Evolutionary conservation across 108 stramenopile species (phyloP).

Genomic region (Skeletonema marinoi): DNA sequence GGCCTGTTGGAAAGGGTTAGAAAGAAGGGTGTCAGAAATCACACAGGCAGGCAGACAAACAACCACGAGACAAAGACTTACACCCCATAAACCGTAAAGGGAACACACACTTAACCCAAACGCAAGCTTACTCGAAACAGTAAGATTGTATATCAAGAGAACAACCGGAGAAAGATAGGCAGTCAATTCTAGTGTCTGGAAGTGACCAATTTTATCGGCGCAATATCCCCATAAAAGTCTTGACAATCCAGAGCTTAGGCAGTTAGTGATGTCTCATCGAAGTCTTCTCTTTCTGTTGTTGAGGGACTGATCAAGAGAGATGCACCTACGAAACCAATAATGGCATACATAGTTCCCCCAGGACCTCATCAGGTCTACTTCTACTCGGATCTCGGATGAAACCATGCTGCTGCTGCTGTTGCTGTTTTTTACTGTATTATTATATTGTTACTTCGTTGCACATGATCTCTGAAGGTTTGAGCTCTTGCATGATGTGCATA

Average conservation of each 20-base stretch:
- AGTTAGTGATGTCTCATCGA: conserved; percentile 9
- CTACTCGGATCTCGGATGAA: too few species aligned
- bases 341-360: conserved; percentile 34
- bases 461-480: too few species aligned
- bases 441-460: too few species aligned
- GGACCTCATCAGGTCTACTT: too few species aligned
- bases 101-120: conserved; percentile 34
- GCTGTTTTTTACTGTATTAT: too few species aligned
- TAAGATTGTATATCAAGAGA: conserved; percentile 40
- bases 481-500: too few species aligned
- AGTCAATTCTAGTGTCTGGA: conserved; percentile 38
- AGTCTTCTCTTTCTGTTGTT: not conserved
- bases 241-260: conserved; percentile 41
- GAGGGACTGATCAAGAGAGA: conserved; percentile 36
- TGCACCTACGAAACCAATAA: conserved; percentile 42
- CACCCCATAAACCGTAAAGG: conserved; percentile 45
- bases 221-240: conserved; percentile 33
- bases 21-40: too few species aligned
- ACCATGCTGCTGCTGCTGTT: too few species aligned
- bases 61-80: not conserved
- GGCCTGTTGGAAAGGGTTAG: too few species aligned
- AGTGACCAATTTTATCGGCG: conserved; percentile 45
- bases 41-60: too few species aligned
- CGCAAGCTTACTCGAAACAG: conserved; percentile 34
- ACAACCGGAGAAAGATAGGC: conserved; percentile 34